A percentile compares a stretch with the other conserved stretches of the same genome.
Conservation (phyloP, 2,329 filamentous ascomycete species). For the Didymella exigua region DNA sequence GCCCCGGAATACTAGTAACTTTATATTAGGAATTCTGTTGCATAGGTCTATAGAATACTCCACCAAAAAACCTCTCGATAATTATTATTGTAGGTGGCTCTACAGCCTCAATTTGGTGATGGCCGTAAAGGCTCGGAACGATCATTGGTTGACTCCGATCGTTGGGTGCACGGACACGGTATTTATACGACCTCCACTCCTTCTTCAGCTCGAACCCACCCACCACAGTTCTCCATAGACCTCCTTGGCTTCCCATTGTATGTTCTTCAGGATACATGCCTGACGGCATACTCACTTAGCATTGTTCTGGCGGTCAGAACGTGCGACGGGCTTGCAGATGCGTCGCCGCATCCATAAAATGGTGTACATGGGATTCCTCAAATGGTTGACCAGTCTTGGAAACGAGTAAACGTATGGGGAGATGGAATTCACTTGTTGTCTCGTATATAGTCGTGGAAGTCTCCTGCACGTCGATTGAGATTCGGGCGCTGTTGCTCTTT, state of each 20-base stretch:
- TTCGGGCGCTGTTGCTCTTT: background rate
- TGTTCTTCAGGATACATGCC: background rate
- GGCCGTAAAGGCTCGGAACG: too few species aligned
- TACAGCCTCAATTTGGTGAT: too few species aligned
- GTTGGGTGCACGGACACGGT: too few species aligned
- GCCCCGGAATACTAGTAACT: too few species aligned
- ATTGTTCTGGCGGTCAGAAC: slow-evolving; percentile 1
- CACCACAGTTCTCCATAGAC: background rate
- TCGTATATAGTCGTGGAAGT: slow-evolving; percentile 3
- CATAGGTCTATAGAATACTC: too few species aligned
- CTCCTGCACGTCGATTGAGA: background rate
- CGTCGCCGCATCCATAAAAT: slow-evolving; percentile 4
- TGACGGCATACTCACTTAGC: background rate
- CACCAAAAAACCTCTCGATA: too few species aligned
- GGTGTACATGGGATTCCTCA: slow-evolving; percentile 13
- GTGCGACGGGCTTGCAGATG: slow-evolving; percentile 19
- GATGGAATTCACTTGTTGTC: slow-evolving; percentile 2
- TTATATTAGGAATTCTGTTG: too few species aligned
- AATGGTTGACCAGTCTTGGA: slow-evolving; percentile 1
- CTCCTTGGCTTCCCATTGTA: background rate
- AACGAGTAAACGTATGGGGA: slow-evolving; percentile 1
- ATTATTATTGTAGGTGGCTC: too few species aligned
- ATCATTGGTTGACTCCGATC: too few species aligned
- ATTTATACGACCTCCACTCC: slow-evolving; percentile 6
- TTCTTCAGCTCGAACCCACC: background rate